Evolutionary conservation across 768 basidiomycete species (phyloP).

Genomic region (Macrolepiota albuminosa): DNA sequence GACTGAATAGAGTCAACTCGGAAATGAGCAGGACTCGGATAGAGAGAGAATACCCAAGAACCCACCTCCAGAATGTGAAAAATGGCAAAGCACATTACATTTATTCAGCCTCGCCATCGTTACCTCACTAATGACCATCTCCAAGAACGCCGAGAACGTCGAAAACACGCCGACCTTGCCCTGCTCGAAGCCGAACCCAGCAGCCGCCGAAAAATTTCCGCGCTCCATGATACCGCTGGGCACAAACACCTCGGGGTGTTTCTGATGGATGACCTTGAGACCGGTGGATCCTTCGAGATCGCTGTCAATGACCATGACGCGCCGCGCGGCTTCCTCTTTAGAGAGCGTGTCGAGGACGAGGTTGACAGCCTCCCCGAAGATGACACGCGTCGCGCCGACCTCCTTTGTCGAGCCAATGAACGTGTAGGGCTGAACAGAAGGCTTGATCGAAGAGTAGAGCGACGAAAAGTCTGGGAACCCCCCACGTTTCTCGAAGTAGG

Average conservation of each 20-base stretch:
- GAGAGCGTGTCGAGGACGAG: constrained; percentile 66
- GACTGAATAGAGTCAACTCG: neutral
- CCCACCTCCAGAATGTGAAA: constrained; percentile 82
- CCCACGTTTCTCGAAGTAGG: constrained; percentile 65
- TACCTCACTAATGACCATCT: constrained; percentile 86
- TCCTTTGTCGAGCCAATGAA: constrained; percentile 72
- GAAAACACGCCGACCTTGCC: constrained; percentile 87
- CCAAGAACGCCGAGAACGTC: constrained; percentile 88
- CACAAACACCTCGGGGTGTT: constrained; percentile 84
- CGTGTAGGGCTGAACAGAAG: constrained; percentile 48
- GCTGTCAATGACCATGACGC: constrained; percentile 87
- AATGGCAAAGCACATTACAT: constrained; percentile 84
- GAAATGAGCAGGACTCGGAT: too few relatives aligned
- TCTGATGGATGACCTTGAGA: constrained; percentile 82
- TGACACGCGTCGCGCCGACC: constrained; percentile 71
- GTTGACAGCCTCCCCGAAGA: constrained; percentile 85
- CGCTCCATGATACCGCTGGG: constrained; percentile 87
- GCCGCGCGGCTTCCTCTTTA: constrained; percentile 73
- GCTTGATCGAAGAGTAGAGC: constrained; percentile 64
- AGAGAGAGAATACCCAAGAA: neutral
- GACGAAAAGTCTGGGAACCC: constrained; percentile 37
- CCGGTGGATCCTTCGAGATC: constrained; percentile 90
- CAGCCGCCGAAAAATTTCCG: constrained; percentile 78
- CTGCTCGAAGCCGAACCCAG: constrained; percentile 80
- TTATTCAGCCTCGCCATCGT: constrained; percentile 92